A percentile compares a stretch with the other conserved stretches of the same genome.
These are phyloP conservation scores for Juglanconis juglandina DNA, from an alignment of 2,329 filamentous ascomycete genomes.

Conservation along the genomic window DNA sequence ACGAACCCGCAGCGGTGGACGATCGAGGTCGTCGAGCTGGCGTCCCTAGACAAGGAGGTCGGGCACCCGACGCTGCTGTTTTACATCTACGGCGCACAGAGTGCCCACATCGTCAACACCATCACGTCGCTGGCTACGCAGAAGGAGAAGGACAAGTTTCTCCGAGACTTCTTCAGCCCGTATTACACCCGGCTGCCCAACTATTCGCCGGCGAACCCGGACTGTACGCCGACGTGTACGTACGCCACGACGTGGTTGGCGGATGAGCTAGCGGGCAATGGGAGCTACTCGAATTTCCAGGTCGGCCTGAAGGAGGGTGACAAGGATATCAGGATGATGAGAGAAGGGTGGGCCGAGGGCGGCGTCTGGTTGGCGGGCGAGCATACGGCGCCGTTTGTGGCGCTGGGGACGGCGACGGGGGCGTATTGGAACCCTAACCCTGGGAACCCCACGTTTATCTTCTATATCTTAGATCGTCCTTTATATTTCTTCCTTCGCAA, in stretches of 20 bases:
- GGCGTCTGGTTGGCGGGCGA: constrained; percentile 86
- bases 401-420: constrained; percentile 81
- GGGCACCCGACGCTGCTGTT: constrained; percentile 82
- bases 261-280: constrained; percentile 76
- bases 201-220: constrained; percentile 50
- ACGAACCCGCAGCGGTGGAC: constrained; percentile 66
- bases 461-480: too few species aligned
- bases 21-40: constrained; percentile 74
- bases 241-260: constrained; percentile 74
- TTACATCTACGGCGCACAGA: constrained; percentile 69
- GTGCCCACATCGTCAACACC: constrained; percentile 35
- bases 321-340: constrained; percentile 64
- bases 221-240: constrained; percentile 61
- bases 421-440: constrained; percentile 97
- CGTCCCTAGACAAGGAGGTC: constrained; percentile 50
- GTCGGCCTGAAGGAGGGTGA: constrained; percentile 68
- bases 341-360: constrained; percentile 59
- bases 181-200: constrained; percentile 74
- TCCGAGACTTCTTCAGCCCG: constrained; percentile 68
- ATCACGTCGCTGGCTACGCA: constrained; percentile 40
- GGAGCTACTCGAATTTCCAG: constrained; percentile 84
- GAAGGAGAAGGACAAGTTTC: constrained; percentile 47
- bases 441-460: too few species aligned
- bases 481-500: too few species aligned
- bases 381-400: constrained; percentile 87